A percentile compares a stretch with the other conserved stretches of the same genome.
Conservation (phyloP, 2,329 filamentous ascomycete genomes). For the Endocalyx cinctus region DNA sequence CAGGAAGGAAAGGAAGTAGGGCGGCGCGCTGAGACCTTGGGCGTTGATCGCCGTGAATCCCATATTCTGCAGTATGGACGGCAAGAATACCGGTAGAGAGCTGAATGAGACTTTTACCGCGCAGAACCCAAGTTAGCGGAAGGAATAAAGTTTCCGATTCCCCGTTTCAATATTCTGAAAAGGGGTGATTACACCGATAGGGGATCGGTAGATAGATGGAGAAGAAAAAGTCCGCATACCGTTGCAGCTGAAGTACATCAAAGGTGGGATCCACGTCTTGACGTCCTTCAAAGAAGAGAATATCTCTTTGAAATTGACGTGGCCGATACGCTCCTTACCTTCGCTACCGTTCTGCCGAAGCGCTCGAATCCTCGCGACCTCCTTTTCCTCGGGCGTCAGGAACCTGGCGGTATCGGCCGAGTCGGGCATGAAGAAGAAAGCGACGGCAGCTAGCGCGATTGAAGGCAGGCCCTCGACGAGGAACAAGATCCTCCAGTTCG, state of each 20-base stretch:
- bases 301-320: slow-evolving; percentile 41
- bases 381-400: slow-evolving; percentile 52
- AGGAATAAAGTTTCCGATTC: too few species aligned
- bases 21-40: slow-evolving; percentile 68
- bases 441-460: slow-evolving; percentile 24
- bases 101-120: slow-evolving; percentile 64
- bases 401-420: slow-evolving; percentile 48
- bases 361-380: slow-evolving; percentile 49
- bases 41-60: slow-evolving; percentile 63
- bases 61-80: slow-evolving; percentile 60
- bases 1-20: slow-evolving; percentile 64
- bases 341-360: slow-evolving; percentile 48
- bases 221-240: slow-evolving; percentile 14
- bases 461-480: slow-evolving; percentile 32
- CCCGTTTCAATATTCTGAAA: slow-evolving; percentile 54
- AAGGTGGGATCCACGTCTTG: slow-evolving; percentile 44
- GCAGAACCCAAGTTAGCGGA: too few species aligned
- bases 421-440: slow-evolving; percentile 33
- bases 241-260: slow-evolving; percentile 39
- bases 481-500: slow-evolving; percentile 33
- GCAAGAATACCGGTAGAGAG: slow-evolving; percentile 60
- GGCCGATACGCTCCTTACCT: slow-evolving; percentile 42
- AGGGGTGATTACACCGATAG: slow-evolving; percentile 49
- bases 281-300: slow-evolving; percentile 40
- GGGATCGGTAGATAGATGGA: slow-evolving; percentile 7